These are phyloP conservation scores for Dioszegia aurantiaca DNA, from an alignment of 768 basidiomycete species.

Conservation along the genomic window DNA sequence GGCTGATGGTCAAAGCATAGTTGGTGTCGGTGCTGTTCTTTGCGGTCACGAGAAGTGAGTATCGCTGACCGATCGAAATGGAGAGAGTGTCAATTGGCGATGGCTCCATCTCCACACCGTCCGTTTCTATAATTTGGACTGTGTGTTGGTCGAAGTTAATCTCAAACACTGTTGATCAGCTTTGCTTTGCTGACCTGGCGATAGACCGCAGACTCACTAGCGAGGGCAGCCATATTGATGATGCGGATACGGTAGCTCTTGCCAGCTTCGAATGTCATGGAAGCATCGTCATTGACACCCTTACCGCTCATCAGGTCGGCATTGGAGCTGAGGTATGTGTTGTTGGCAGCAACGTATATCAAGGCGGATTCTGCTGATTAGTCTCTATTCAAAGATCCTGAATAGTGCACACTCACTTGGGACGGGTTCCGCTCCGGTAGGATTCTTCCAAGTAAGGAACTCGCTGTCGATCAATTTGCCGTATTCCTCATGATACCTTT, in stretches of 20 bases:
- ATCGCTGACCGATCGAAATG: constrained; percentile 83
- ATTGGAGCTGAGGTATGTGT: constrained; percentile 56
- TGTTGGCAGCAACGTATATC: constrained; percentile 78
- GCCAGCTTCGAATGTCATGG: constrained; percentile 76
- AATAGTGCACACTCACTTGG: constrained; percentile 59
- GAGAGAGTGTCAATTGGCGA: constrained; percentile 69
- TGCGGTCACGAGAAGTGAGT: constrained; percentile 87
- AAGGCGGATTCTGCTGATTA: constrained; percentile 64
- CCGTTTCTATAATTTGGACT: constrained; percentile 54
- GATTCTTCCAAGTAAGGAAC: constrained; percentile 68
- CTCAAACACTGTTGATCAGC: constrained; percentile 47
- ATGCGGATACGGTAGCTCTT: constrained; percentile 87
- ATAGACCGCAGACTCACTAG: constrained; percentile 35
- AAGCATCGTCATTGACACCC: constrained; percentile 76
- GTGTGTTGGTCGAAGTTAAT: constrained; percentile 53
- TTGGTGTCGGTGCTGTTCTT: constrained; percentile 79
- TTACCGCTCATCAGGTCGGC: constrained; percentile 45
- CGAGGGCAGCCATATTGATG: constrained; percentile 67
- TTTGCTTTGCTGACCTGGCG: neutral
- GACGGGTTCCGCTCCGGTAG: constrained; percentile 80
- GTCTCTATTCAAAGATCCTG: neutral
- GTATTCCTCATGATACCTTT: constrained; percentile 71
- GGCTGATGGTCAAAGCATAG: constrained; percentile 63
- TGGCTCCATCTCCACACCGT: constrained; percentile 65
- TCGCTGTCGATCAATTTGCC: constrained; percentile 58